Conservation (phyloP, 2,329 filamentous ascomycete genomes). For the Phoma sp. region DNA sequence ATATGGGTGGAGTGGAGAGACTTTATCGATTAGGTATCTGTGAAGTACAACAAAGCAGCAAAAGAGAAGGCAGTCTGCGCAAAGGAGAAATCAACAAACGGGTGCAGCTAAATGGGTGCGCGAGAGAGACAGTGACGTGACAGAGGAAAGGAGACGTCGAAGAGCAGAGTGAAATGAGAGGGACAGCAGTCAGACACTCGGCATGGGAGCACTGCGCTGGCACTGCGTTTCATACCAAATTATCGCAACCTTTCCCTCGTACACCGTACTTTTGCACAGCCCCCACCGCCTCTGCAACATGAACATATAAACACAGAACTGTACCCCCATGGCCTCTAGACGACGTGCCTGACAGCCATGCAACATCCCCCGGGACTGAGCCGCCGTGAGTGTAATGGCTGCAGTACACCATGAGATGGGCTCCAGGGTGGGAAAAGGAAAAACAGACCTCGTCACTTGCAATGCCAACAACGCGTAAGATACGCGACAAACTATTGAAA, state of each 20-base stretch:
- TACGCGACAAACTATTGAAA: not conserved
- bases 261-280: slow-evolving; percentile 16
- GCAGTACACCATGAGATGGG: not conserved
- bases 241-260: slow-evolving; percentile 14
- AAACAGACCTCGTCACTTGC: not conserved
- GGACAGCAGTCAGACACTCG: slow-evolving; percentile 17
- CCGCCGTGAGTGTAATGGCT: not conserved
- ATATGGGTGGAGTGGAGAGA: slow-evolving; percentile 26
- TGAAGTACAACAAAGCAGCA: slow-evolving; percentile 6
- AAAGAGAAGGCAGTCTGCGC: not conserved
- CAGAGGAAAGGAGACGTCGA: slow-evolving; percentile 11
- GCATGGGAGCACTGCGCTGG: slow-evolving; percentile 19
- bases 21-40: slow-evolving; percentile 30
- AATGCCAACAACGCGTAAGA: not conserved
- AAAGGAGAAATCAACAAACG: not conserved
- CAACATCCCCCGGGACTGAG: not conserved
- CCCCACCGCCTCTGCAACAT: slow-evolving; percentile 4
- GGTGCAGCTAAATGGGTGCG: too few species aligned
- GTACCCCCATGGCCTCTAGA: not conserved
- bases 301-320: slow-evolving; percentile 4
- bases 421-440: not conserved
- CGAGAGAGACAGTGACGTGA: slow-evolving; percentile 10
- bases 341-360: not conserved
- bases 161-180: slow-evolving; percentile 27
- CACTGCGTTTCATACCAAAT: slow-evolving; percentile 34